Percentiles rank a stretch among this genome's conserved stretches.
Conservation (phyloP, 352 stramenopile species). For the Pythium dissimile region DNA sequence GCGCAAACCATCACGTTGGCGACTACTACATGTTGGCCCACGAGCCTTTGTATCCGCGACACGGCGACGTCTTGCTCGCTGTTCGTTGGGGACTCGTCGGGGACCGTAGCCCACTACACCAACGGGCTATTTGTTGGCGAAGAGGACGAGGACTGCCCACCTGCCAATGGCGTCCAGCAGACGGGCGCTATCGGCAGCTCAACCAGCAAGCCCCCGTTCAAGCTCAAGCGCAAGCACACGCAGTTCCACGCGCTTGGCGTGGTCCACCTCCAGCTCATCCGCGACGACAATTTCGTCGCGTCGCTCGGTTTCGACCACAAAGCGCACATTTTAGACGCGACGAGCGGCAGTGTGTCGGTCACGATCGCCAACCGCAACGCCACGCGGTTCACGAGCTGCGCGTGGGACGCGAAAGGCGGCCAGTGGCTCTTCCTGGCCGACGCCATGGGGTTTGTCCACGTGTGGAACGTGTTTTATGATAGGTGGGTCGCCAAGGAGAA, state of each 20-base stretch:
- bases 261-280: conserved; percentile 45
- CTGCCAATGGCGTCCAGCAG: no score
- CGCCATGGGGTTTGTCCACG: conserved; percentile 38
- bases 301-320: conserved; percentile 77
- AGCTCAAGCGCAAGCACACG: conserved; percentile 53
- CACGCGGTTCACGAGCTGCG: conserved; percentile 51
- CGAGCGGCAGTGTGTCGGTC: conserved; percentile 47
- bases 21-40: conserved; percentile 49
- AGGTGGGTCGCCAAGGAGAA: conserved; percentile 42
- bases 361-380: conserved; percentile 50
- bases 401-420: conserved; percentile 45
- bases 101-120: conserved; percentile 59
- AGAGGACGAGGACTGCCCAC: not conserved
- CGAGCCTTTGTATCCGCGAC: conserved; percentile 47
- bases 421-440: conserved; percentile 59
- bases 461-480: conserved; percentile 72
- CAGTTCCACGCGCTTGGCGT: conserved; percentile 69
- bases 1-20: conserved; percentile 51
- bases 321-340: conserved; percentile 63
- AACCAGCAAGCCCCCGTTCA: conserved; percentile 35
- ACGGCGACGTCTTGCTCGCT: conserved; percentile 35
- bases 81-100: conserved; percentile 63
- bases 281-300: conserved; percentile 68
- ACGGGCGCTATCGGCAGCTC: conserved; percentile 1
- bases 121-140: conserved; percentile 3